Base-by-base conservation (phyloP, 139 green algal species). In the Chlorella sp. region DNA sequence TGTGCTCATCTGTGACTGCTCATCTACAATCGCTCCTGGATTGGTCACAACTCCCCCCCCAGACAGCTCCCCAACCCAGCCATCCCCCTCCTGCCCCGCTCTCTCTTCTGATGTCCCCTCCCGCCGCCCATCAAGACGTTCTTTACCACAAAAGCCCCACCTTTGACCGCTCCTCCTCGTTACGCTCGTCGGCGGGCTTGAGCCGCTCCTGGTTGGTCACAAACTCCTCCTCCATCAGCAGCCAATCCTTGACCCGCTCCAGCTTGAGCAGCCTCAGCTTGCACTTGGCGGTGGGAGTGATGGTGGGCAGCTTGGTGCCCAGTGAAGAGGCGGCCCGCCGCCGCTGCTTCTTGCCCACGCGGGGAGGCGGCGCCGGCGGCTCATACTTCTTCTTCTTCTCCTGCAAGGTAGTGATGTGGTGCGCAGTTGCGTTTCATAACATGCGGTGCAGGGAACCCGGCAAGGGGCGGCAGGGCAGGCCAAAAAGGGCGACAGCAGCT, bases 201-300 rank as follows among this genome's bases (percentile, higher is more conserved):
- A 98, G 91, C 78, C 92, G 92, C 91, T 96, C 98, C 91, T 99
- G 98, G 89, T 98, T 99, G 30, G 92, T 89, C 40, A 99, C 98
- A 92, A 98, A 99, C 93, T 99, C 98, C 92, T 99, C 97, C 94
- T 99, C 98, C 97, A 99, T 99, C 22, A 99, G 93, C 64, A 99
- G 93, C 94, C 98, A 99, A 91, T 99, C 98, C 93, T 99, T 99
- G 32, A 99, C 94, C 26, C 98, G 95, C 92, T 99, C 98, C 53
- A 99, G 95, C 94, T 99, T 99, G 0, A 99, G 93, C 88, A 99
- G 91, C 28, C 98, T 94, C 77, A 99, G 95, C 89, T 99, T 99
- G 96, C 98, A 99, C 87, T 97, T 97, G 1, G 97, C 95, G 37
- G 92, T 98, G 39, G 98, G 98, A 37, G 96, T 98, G 69, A 99